Evolutionary conservation across 2,329 filamentous ascomycete species (phyloP).

Genomic region (Trichoderma cornu-damae): DNA sequence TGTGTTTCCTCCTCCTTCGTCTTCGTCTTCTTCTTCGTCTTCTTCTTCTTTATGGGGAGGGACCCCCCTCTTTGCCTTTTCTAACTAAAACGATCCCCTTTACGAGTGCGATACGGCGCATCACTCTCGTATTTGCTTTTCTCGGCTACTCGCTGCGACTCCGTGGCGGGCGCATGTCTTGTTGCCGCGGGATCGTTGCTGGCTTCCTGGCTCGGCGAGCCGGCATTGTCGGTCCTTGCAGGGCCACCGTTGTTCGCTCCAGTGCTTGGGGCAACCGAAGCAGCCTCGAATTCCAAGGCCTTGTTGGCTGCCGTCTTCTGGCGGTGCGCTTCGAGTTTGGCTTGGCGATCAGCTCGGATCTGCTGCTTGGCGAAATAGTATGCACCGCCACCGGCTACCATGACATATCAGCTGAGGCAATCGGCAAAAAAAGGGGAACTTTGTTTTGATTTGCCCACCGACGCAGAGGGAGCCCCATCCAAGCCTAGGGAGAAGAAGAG

Average conservation of each 20-base stretch:
- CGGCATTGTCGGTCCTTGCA: slow-evolving; percentile 52
- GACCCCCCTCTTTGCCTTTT: background rate
- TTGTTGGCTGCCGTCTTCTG: slow-evolving; percentile 57
- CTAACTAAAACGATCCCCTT: slow-evolving; percentile 71
- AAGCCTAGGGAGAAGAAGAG: slow-evolving; percentile 53
- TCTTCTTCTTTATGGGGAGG: too few relatives aligned
- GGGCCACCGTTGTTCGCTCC: slow-evolving; percentile 43
- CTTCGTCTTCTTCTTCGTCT: too few relatives aligned
- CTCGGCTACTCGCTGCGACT: slow-evolving; percentile 60
- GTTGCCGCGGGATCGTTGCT: slow-evolving; percentile 79
- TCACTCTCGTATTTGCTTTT: slow-evolving; percentile 88
- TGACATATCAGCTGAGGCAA: slow-evolving; percentile 21
- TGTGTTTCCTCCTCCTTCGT: too few relatives aligned
- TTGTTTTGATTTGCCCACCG: slow-evolving; percentile 53
- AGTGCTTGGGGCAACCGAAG: slow-evolving; percentile 34
- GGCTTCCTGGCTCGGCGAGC: slow-evolving; percentile 66
- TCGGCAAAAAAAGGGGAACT: background rate
- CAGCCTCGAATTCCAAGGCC: slow-evolving; percentile 47
- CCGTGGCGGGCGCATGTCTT: slow-evolving; percentile 69
- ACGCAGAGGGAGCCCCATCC: slow-evolving; percentile 88
- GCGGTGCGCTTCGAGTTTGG: slow-evolving; percentile 62
- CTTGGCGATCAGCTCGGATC: slow-evolving; percentile 83
- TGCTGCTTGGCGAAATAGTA: slow-evolving; percentile 94
- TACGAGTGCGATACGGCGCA: slow-evolving; percentile 68
- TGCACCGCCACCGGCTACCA: slow-evolving; percentile 74